Base-by-base conservation (phyloP, 352 stramenopile genomes). In the Phytophthora pinifolia region DNA sequence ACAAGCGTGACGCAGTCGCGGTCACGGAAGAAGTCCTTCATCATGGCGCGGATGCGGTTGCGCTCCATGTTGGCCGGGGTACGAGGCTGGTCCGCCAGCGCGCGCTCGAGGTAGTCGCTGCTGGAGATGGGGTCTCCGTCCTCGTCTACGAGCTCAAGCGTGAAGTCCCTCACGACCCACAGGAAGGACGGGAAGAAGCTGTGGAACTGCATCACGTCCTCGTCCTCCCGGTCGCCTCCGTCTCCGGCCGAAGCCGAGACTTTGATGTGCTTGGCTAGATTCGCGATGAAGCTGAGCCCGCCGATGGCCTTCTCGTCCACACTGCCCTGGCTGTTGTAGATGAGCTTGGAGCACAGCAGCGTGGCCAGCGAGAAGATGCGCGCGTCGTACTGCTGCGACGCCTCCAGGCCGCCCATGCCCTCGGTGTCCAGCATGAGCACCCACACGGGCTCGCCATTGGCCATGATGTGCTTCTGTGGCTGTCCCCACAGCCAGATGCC, bases 151-250 rank as follows among this genome's bases (percentile, higher is more conserved):
- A 96, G 69, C 45, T 94, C 78, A 10, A 96, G 67, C 22, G 87
- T 88, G 48, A 96, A 96, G 48, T 96, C 87, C 46, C 87, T 79
- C 22, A 96, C 81, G 38, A 96, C 72, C 87, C 87, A 96, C 22
- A 92, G 60, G 57, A 96, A 96, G 9, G 78, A 90, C 45, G 87
- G 87, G 59, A 96, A 94, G 57, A 95, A 94, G 34, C 73, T 79
- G 65, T 89, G 79, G 41, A 92, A 85, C 61, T 92, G 76, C 69
- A 75, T 77, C 17, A 81, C 69, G 33, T 91, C 78, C 32, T 86
- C 76, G 38, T 86, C 70, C 20, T 65, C 65, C 12, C 38, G 49
- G 31, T 62, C 56, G 25, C 45, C 55, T 6, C 52, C 42, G 13
- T 68, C 49, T 2, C 54, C 46, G 10, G 56, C 47, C 12, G 88